Evolutionary conservation across 2,329 filamentous ascomycete species (phyloP), one percentile per base, ranked within the genome.

Genomic region (Diaporthe amygdali): DNA sequence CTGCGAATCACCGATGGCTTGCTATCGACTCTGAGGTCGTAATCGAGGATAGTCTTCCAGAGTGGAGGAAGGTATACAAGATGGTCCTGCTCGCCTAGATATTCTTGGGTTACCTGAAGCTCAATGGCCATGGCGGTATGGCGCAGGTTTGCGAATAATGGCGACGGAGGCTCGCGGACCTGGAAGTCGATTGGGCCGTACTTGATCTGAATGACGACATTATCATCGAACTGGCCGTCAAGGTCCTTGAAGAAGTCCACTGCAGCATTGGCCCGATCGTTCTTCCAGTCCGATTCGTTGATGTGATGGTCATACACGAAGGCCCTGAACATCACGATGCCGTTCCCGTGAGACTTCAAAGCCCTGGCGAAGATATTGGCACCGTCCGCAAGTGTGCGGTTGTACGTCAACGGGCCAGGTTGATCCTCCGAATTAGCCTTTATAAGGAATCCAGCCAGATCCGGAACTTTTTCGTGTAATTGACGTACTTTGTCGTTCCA

Each of bases 101-200:
- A 94, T 76, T 94, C 92, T 75, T 93, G 92, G 0, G 87, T 86
- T 22, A 94, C 85, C 76, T 93, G 86, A 2, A 93, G 82, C 78
- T 94, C 92, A 46, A 93, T 89, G 0, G 89, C 89, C 14, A 80
- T 78, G 27, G 77, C 78, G 0, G 86, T 88, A 52, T 84, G 74
- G 7, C 72, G 76, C 17, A 88, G 76, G 64, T 86, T 81, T 1
- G 85, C 85, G 73, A 94, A 93, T 1, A 94, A 80, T 0, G 92
- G 91, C 5, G 89, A 92, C 1, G 86, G 80, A 1, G 92, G 89
- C 77, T 93, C 92, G 44, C 92, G 87, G 14, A 93, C 90, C 76
- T 93, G 92, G 79, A 94, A 93, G 76, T 94, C 92, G 71, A 93
- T 93, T 0, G 92, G 91, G 0, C 92, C 92, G 73, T 91, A 93